These are phyloP conservation scores for Yamadazyma dendronema DNA, from an alignment of 1,139 yeast species.

Conservation along the genomic window DNA sequence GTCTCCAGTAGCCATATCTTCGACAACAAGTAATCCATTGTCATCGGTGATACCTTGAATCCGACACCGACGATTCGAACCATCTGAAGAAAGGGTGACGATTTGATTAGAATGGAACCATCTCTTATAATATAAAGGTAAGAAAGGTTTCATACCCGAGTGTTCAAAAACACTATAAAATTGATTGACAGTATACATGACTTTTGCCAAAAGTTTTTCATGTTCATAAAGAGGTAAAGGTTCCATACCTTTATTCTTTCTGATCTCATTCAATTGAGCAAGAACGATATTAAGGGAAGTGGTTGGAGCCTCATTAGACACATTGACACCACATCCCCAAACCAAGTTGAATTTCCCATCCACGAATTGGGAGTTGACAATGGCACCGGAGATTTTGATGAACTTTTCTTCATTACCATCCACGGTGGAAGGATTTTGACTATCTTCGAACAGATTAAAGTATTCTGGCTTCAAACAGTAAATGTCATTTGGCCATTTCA, in stretches of 20 bases:
- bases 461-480: slow-evolving; percentile 71
- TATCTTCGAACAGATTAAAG: slow-evolving; percentile 24
- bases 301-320: slow-evolving; percentile 85
- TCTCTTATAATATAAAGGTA: slow-evolving; percentile 70
- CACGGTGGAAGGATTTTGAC: slow-evolving; percentile 32
- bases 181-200: slow-evolving; percentile 62
- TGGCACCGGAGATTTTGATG: slow-evolving; percentile 79
- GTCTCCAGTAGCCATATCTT: slow-evolving; percentile 61
- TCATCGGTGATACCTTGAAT: slow-evolving; percentile 82
- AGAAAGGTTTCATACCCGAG: slow-evolving; percentile 67
- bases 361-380: slow-evolving; percentile 75
- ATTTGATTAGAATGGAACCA: slow-evolving; percentile 84
- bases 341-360: slow-evolving; percentile 59
- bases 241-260: slow-evolving; percentile 38
- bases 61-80: slow-evolving; percentile 46
- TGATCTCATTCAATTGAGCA: slow-evolving; percentile 51
- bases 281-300: slow-evolving; percentile 79
- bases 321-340: slow-evolving; percentile 86
- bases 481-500: slow-evolving; percentile 98
- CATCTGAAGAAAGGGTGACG: slow-evolving; percentile 52
- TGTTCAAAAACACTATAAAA: slow-evolving; percentile 58
- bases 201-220: slow-evolving; percentile 70
- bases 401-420: slow-evolving; percentile 49
- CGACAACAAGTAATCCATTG: slow-evolving; percentile 78
- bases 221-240: slow-evolving; percentile 50